A percentile compares a stretch with the other conserved stretches of the same genome.
Conservation (phyloP, 2,329 filamentous ascomycete genomes). For the Nannizziopsis barbatae region DNA sequence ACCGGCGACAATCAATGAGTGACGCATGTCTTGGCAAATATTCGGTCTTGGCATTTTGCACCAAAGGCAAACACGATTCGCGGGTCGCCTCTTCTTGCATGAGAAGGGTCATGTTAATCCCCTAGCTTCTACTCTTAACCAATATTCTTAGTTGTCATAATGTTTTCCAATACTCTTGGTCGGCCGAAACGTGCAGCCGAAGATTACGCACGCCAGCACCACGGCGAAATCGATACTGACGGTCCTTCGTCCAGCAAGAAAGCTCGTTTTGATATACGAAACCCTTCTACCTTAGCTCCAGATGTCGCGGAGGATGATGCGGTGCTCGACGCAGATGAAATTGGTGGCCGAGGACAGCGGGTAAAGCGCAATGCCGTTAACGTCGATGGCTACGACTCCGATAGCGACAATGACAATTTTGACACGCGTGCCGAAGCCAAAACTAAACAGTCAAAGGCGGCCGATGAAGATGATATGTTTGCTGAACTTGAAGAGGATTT, state of each 20-base stretch:
- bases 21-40: no score
- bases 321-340: conserved; percentile 82
- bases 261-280: conserved; percentile 85
- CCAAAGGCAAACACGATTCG: no score
- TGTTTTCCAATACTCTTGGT: conserved; percentile 48
- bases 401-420: conserved; percentile 84
- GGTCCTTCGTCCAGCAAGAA: conserved; percentile 53
- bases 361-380: conserved; percentile 92
- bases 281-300: conserved; percentile 81
- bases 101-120: neutral
- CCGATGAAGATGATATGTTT: conserved; percentile 63
- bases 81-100: neutral
- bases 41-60: neutral
- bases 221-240: conserved; percentile 27
- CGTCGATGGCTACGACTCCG: conserved; percentile 91
- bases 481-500: conserved; percentile 54
- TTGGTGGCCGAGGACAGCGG: conserved; percentile 58
- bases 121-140: neutral
- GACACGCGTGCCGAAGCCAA: conserved; percentile 58
- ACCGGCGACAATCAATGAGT: no score
- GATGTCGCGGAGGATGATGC: conserved; percentile 60
- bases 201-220: conserved; percentile 59
- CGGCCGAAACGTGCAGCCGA: conserved; percentile 77
- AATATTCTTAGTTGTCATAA: conserved; percentile 30
- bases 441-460: conserved; percentile 31